These are phyloP conservation scores for Candida verbasci DNA, from an alignment of 805 yeast genomes.

Conservation along the genomic window DNA sequence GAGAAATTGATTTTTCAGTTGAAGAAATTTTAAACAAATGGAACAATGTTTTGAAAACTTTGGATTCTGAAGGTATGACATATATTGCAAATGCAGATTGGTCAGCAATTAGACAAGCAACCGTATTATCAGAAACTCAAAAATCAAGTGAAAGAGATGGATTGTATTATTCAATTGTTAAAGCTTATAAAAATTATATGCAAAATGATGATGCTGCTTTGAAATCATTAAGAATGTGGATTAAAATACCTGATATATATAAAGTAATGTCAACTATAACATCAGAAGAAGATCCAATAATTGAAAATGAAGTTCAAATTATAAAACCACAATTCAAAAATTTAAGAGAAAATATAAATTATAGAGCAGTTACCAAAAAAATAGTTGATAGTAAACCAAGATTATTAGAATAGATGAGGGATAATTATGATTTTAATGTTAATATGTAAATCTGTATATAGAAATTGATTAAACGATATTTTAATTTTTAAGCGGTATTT, in stretches of 20 bases:
- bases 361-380: conserved; percentile 15
- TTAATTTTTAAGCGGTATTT: too few species aligned
- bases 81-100: conserved; percentile 81
- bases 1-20: conserved; percentile 50
- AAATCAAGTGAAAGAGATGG: conserved; percentile 41
- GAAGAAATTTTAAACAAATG: conserved; percentile 54
- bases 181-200: conserved; percentile 40
- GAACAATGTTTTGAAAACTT: conserved; percentile 43
- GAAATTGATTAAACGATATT: background rate
- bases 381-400: conserved; percentile 11
- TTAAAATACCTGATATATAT: conserved; percentile 21
- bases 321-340: conserved; percentile 19
- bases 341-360: conserved; percentile 27
- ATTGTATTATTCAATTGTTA: conserved; percentile 52
- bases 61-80: conserved; percentile 51
- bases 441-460: background rate
- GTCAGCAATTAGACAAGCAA: conserved; percentile 79
- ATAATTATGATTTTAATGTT: too few species aligned
- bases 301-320: conserved; percentile 15
- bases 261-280: conserved; percentile 19
- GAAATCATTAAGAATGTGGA: conserved; percentile 28
- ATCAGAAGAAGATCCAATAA: conserved; percentile 14
- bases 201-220: conserved; percentile 31
- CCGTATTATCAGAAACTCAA: conserved; percentile 42
- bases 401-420: conserved; percentile 4